Evolutionary conservation across 1,284 basidiomycete species (phyloP).

Genomic region (Heterobasidion occidentale): DNA sequence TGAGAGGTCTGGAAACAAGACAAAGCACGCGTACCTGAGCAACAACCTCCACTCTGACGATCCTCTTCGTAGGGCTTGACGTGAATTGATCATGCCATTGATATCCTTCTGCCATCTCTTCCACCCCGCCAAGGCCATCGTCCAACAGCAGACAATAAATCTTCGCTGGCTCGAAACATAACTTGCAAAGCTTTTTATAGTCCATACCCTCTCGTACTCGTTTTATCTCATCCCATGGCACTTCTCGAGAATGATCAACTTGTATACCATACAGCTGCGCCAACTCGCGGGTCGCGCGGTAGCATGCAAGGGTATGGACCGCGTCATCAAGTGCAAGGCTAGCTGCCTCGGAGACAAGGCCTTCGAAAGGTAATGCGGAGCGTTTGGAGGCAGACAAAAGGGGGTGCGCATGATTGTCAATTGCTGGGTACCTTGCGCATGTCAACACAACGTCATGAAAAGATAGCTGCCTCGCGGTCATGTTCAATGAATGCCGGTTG

Average conservation of each 20-base stretch:
- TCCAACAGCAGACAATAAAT: constrained; percentile 65
- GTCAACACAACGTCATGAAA: background rate
- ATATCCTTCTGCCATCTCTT: constrained; percentile 40
- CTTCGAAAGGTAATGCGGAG: constrained; percentile 45
- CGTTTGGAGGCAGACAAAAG: constrained; percentile 43
- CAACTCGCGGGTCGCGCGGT: constrained; percentile 49
- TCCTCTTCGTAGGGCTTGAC: constrained; percentile 40
- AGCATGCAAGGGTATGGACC: constrained; percentile 46
- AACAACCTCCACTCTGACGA: constrained; percentile 58
- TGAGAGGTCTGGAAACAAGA: background rate
- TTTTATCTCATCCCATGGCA: constrained; percentile 55
- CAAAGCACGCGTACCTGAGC: constrained; percentile 32
- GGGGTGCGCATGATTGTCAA: constrained; percentile 75
- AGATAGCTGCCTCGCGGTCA: background rate
- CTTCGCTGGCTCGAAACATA: constrained; percentile 41
- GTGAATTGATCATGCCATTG: constrained; percentile 58
- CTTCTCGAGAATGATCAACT: constrained; percentile 8
- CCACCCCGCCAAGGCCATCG: constrained; percentile 50
- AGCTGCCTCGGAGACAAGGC: constrained; percentile 55
- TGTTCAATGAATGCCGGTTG: background rate
- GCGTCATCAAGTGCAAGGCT: constrained; percentile 48
- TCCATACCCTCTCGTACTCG: constrained; percentile 28
- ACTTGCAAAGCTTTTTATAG: constrained; percentile 49
- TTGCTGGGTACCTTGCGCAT: constrained; percentile 31
- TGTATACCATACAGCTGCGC: constrained; percentile 34